Evolutionary conservation across 176 grass and related monocot species (phyloP).

Genomic region (Aegilops sharonensis): DNA sequence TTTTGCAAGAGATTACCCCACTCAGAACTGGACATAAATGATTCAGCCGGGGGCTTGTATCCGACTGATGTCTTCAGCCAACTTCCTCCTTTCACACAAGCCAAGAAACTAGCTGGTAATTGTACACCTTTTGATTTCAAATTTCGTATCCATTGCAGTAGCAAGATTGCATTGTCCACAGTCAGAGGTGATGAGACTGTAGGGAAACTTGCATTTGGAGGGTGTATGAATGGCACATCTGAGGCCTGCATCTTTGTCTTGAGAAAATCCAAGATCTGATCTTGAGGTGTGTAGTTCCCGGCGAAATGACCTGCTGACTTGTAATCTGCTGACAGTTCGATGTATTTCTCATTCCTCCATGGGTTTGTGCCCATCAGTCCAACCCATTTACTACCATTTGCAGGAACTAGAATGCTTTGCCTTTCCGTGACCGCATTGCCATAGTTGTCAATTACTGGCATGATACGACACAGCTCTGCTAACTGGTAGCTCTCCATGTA

Average conservation of each 20-base stretch:
- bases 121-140: not conserved
- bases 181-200: constrained; percentile 46
- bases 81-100: constrained; percentile 40
- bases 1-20: constrained; percentile 63
- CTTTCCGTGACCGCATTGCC: constrained; percentile 9
- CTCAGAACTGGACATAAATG: constrained; percentile 44
- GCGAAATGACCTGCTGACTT: constrained; percentile 30
- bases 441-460: constrained; percentile 57
- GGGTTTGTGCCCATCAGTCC: constrained; percentile 63
- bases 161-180: constrained; percentile 56
- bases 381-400: constrained; percentile 65
- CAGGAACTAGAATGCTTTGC: constrained; percentile 53
- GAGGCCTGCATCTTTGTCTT: constrained; percentile 14
- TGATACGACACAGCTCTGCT: not conserved
- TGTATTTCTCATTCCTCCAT: constrained; percentile 41
- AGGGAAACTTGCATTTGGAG: constrained; percentile 44
- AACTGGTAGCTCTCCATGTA: not conserved
- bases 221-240: constrained; percentile 57
- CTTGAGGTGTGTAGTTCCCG: constrained; percentile 23
- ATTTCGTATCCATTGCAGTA: constrained; percentile 58
- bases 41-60: constrained; percentile 55
- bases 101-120: constrained; percentile 46
- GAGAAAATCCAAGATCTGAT: constrained; percentile 39
- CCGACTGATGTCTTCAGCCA: constrained; percentile 69
- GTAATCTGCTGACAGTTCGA: constrained; percentile 60